Evolutionary conservation across 371 early-diverging fungal species (phyloP), one percentile per base, ranked within the genome.

Genomic region (Mortierella sp.): DNA sequence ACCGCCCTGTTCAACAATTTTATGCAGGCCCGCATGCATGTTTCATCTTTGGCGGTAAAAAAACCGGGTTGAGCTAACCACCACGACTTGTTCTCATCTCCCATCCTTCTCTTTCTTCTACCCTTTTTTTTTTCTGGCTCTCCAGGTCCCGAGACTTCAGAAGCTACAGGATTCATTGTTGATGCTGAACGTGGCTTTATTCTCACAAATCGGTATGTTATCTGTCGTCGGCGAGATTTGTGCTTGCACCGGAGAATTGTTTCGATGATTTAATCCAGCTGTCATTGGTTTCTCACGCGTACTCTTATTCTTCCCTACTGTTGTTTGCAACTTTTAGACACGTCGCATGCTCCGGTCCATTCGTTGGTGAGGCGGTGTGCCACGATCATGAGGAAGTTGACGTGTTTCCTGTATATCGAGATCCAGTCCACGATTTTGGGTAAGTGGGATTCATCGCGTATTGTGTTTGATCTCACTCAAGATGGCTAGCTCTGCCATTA

Each of bases 111-210:
- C 50, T 56, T 57, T 64, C 14, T 37, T 12, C 23, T 37, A 23
- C 16, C 4, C 30, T 44, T 4, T 15, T 66, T 26, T 6, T 28
- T 70, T 25, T 52, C 45, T 53, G 50, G 16, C 14, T 53, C 11
- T 23, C 12, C 53, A 83, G 84, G 77, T 50, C 73, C 82, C 26
- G 76, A 80, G 46, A 80, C 80, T 0, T 80, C 82, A 51, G 84
- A 83, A 60, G 97, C 98, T 6, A 92, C 98, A 16, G 98, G 98
- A 28, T 98, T 98, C 74, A 93, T 98, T 29, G 97, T 98, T 1
- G 98, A 98, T 76, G 93, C 93, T 15, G 81, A 89, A 68, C 86
- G 85, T 7, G 98, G 97, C 44, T 85, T 97, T 57, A 94, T 97
- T 53, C 85, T 97, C 52, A 94, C 98, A 6, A 98, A 98, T 76